These are phyloP conservation scores for Aspergillus felis DNA, from an alignment of 2,329 filamentous ascomycete species.

Conservation along the genomic window DNA sequence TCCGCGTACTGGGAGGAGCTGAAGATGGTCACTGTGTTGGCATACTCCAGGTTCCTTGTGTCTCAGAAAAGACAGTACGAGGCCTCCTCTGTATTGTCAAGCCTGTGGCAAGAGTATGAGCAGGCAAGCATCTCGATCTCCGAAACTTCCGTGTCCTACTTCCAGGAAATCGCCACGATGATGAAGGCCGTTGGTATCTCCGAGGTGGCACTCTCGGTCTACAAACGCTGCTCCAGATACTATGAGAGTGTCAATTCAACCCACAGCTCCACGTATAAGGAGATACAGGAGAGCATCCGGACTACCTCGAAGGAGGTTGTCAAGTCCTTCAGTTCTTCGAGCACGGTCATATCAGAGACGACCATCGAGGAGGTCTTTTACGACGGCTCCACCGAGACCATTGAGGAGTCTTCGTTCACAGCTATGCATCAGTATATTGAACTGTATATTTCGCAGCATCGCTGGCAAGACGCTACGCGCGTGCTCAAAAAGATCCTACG, in stretches of 20 bases:
- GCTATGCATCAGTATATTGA: slow-evolving; percentile 38
- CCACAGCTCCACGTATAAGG: slow-evolving; percentile 33
- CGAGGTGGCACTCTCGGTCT: slow-evolving; percentile 45
- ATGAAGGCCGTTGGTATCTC: slow-evolving; percentile 47
- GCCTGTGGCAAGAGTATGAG: slow-evolving; percentile 49
- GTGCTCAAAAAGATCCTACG: slow-evolving; percentile 45
- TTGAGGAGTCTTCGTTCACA: slow-evolving; percentile 41
- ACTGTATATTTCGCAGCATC: slow-evolving; percentile 45
- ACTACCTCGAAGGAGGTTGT: slow-evolving; percentile 43
- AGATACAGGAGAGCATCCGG: slow-evolving; percentile 44
- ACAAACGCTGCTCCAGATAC: slow-evolving; percentile 40
- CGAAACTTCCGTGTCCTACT: slow-evolving; percentile 35
- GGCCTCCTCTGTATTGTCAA: slow-evolving; percentile 43
- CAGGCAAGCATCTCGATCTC: slow-evolving; percentile 40
- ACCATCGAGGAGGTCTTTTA: slow-evolving; percentile 44
- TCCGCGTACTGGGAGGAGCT: slow-evolving; percentile 46
- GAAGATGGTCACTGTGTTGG: slow-evolving; percentile 45
- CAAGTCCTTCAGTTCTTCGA: slow-evolving; percentile 35
- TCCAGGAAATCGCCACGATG: slow-evolving; percentile 41
- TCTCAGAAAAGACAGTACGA: slow-evolving; percentile 44
- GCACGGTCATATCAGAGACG: slow-evolving; percentile 39
- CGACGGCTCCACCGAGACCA: slow-evolving; percentile 39
- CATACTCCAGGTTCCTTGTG: slow-evolving; percentile 47
- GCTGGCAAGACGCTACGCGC: slow-evolving; percentile 46
- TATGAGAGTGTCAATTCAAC: slow-evolving; percentile 36